A percentile compares a stretch with the other conserved stretches of the same genome.
phyloP scores from a whole-genome alignment of 1,284 basidiomycete species.

The Cronartium quercuum region DNA sequence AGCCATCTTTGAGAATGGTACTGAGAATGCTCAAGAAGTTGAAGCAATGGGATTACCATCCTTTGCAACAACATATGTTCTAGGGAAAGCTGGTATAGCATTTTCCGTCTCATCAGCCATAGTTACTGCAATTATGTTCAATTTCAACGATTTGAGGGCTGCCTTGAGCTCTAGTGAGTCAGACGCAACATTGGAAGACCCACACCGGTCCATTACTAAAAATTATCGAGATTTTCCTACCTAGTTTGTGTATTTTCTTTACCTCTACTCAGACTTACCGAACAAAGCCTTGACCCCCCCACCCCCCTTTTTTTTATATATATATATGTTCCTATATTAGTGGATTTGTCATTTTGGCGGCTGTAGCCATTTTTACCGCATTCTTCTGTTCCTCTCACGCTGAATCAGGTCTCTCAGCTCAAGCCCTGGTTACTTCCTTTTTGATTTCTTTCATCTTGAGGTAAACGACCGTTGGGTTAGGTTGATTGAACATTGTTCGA shows the following conservation, averaged over 20 bases:
- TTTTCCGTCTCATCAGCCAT: conserved; percentile 30
- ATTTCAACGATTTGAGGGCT: neutral
- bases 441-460: conserved; percentile 12
- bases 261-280: neutral
- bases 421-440: conserved; percentile 4
- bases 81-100: conserved; percentile 4
- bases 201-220: neutral
- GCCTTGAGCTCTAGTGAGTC: neutral
- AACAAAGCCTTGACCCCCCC: neutral
- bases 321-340: neutral
- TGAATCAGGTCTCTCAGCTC: conserved; percentile 8
- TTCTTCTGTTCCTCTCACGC: conserved; percentile 8
- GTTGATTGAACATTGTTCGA: neutral
- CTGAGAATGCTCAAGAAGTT: conserved; percentile 4
- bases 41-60: conserved; percentile 19
- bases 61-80: conserved; percentile 4
- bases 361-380: neutral
- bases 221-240: neutral
- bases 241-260: neutral
- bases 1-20: conserved; percentile 17
- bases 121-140: conserved; percentile 8
- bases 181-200: neutral
- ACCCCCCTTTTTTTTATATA: too few relatives aligned
- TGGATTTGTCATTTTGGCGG: conserved; percentile 7
- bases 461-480: neutral